phyloP scores from a whole-genome alignment of 192 early-diverging fungal genomes.

The Backusella australiensis region DNA sequence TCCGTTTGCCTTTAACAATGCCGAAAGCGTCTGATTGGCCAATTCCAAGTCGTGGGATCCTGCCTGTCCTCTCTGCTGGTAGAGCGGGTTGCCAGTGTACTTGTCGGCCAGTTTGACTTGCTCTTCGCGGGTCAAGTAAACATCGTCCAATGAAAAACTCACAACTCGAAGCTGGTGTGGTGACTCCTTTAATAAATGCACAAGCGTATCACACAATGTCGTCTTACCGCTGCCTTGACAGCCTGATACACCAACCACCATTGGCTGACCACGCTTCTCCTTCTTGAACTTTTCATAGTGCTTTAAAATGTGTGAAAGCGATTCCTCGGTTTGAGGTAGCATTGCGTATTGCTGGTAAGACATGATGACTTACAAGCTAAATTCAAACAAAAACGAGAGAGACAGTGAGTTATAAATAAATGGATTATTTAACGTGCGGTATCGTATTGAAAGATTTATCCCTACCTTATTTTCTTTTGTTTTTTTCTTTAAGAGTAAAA shows the following conservation, averaged over 20 bases:
- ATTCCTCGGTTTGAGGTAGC: conserved; percentile 31
- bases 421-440: no score
- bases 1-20: conserved; percentile 30
- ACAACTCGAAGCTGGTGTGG: conserved; percentile 52
- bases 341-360: conserved; percentile 12
- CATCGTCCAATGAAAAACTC: conserved; percentile 80
- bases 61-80: conserved; percentile 81
- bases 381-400: conserved; percentile 7
- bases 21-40: conserved; percentile 48
- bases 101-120: conserved; percentile 49
- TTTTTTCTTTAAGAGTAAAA: background rate
- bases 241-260: conserved; percentile 77
- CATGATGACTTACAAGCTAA: conserved; percentile 4
- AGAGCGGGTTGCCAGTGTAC: conserved; percentile 63
- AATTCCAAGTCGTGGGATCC: conserved; percentile 87
- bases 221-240: conserved; percentile 81
- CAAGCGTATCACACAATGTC: conserved; percentile 51
- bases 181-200: conserved; percentile 31
- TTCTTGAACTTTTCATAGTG: conserved; percentile 23
- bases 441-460: background rate
- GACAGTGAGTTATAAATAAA: background rate
- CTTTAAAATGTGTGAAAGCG: conserved; percentile 29
- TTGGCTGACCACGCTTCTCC: conserved; percentile 26
- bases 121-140: conserved; percentile 74
- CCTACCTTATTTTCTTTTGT: background rate